Evolutionary conservation across 495 filamentous ascomycete species (phyloP).

Genomic region (Pseudevernia furfuracea): DNA sequence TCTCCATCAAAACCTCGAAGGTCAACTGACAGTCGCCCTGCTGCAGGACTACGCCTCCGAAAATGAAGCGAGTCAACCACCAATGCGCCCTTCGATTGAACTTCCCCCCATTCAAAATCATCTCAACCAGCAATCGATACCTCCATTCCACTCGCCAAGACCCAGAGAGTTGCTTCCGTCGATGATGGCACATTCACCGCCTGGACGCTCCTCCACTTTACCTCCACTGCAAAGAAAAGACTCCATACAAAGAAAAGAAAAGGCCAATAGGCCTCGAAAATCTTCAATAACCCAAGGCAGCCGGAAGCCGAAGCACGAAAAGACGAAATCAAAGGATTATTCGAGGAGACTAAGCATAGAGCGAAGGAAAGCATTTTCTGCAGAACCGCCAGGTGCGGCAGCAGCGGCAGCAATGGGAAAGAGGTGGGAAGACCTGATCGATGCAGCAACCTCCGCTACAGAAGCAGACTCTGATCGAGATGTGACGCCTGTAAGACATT

Average conservation of each 20-base stretch:
- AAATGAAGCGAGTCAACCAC: constrained; percentile 52
- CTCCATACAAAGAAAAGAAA: constrained; percentile 45
- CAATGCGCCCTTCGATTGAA: constrained; percentile 58
- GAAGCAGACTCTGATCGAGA: constrained; percentile 81
- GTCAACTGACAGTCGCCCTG: not conserved
- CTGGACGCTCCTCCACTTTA: constrained; percentile 77
- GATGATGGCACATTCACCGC: constrained; percentile 70
- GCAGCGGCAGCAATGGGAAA: constrained; percentile 69
- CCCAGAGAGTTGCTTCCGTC: constrained; percentile 73
- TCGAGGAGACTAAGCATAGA: constrained; percentile 58
- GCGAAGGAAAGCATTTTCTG: constrained; percentile 74
- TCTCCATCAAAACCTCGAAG: not conserved
- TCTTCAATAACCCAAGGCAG: constrained; percentile 72
- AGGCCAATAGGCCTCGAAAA: constrained; percentile 66
- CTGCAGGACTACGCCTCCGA: constrained; percentile 65
- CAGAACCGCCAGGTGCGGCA: constrained; percentile 56
- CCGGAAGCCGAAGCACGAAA: constrained; percentile 65
- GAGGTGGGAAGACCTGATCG: constrained; percentile 90
- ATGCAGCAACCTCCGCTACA: constrained; percentile 82
- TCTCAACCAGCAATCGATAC: constrained; percentile 61
- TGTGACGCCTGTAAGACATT: constrained; percentile 62
- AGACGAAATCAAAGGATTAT: constrained; percentile 64
- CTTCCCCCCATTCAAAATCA: constrained; percentile 66
- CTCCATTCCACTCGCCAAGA: constrained; percentile 50
- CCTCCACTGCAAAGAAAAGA: constrained; percentile 50